Evolutionary conservation across 176 grass and related monocot species (phyloP).

Genomic region (Oryza meyeriana): DNA sequence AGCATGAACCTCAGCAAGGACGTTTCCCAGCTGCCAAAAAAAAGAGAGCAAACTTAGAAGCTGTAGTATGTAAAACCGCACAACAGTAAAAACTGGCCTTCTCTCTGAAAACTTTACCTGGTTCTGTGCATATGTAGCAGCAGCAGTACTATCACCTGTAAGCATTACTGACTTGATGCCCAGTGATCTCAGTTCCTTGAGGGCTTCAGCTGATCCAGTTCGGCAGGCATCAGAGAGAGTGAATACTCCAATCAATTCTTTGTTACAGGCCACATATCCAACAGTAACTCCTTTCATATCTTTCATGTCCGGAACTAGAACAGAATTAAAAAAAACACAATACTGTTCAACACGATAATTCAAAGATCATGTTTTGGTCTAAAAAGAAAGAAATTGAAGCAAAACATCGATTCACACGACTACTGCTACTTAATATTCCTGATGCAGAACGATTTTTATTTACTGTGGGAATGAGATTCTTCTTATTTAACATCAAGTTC

Average conservation of each 20-base stretch:
- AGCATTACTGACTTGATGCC: constrained; percentile 92
- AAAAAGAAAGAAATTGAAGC: background rate
- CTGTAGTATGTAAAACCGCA: background rate
- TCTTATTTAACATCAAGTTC: background rate
- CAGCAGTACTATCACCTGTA: constrained; percentile 72
- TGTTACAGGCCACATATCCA: constrained; percentile 61
- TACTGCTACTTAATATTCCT: background rate
- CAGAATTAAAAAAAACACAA: background rate
- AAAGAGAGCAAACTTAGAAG: background rate
- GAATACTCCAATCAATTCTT: constrained; percentile 70
- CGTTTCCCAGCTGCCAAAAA: constrained; percentile 60
- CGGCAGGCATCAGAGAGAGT: constrained; percentile 81
- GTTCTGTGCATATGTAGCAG: constrained; percentile 72
- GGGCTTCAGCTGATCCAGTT: constrained; percentile 73
- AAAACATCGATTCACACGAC: background rate
- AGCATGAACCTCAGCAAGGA: constrained; percentile 60
- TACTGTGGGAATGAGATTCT: background rate
- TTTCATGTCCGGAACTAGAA: constrained; percentile 60
- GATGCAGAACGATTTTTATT: background rate
- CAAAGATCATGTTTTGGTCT: constrained; percentile 4
- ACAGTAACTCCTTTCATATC: constrained; percentile 61
- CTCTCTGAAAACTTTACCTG: constrained; percentile 51
- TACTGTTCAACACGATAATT: background rate
- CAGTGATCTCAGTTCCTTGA: constrained; percentile 66
- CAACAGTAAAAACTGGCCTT: background rate